Conservation (phyloP, 768 basidiomycete genomes). For the Lactarius hatsudake region DNA sequence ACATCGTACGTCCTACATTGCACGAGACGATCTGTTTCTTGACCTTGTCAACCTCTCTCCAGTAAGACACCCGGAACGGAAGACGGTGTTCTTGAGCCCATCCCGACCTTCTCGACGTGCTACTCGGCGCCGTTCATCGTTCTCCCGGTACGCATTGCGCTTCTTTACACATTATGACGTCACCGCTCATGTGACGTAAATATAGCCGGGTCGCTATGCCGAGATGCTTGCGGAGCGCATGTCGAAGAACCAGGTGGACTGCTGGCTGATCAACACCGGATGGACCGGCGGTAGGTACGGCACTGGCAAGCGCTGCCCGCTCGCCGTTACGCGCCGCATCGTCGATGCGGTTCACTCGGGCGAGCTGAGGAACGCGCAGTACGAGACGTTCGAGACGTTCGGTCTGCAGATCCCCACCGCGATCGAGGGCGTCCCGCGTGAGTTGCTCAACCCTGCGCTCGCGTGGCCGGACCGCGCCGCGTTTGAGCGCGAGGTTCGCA, state of each 20-base stretch:
- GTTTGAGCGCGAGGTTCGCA: slow-evolving; percentile 83
- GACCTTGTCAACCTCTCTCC: slow-evolving; percentile 25
- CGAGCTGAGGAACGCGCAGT: slow-evolving; percentile 82
- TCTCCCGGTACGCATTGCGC: slow-evolving; percentile 62
- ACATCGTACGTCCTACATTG: slow-evolving; percentile 60
- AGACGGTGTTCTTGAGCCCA: slow-evolving; percentile 96
- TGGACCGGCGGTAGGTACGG: slow-evolving; percentile 96
- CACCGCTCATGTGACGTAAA: slow-evolving; percentile 2
- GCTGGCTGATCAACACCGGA: slow-evolving; percentile 99
- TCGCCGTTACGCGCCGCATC: slow-evolving; percentile 93
- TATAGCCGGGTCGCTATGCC: slow-evolving; percentile 89
- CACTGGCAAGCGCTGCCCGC: slow-evolving; percentile 89
- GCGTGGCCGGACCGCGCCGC: slow-evolving; percentile 91
- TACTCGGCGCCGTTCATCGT: slow-evolving; percentile 99
- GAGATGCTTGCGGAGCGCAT: slow-evolving; percentile 96
- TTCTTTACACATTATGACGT: too few relatives aligned
- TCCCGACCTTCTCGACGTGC: slow-evolving; percentile 98
- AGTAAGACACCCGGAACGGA: slow-evolving; percentile 99
- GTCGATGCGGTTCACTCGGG: slow-evolving; percentile 97
- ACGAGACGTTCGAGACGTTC: slow-evolving; percentile 81
- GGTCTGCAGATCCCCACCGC: slow-evolving; percentile 78
- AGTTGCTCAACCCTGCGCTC: slow-evolving; percentile 82
- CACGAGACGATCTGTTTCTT: not conserved
- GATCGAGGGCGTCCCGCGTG: slow-evolving; percentile 84
- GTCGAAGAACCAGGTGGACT: slow-evolving; percentile 83